phyloP scores from a whole-genome alignment of 768 basidiomycete species.

The Lactifluus hygrophoroides region DNA sequence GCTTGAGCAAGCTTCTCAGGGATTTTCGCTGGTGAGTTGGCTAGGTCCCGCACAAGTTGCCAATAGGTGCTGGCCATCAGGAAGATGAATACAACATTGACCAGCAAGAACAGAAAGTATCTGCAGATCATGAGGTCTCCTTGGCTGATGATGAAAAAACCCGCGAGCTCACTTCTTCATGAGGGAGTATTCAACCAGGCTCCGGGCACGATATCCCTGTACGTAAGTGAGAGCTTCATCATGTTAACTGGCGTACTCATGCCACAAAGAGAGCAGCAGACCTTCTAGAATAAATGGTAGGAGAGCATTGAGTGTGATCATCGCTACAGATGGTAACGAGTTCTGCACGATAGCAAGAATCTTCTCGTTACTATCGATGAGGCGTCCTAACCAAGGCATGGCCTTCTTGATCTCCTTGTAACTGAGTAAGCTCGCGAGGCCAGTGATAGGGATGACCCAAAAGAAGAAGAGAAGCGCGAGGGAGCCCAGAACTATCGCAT shows the following conservation, averaged over 20 bases:
- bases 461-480: constrained; percentile 75
- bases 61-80: constrained; percentile 86
- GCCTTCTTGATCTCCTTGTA: constrained; percentile 90
- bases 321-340: constrained; percentile 82
- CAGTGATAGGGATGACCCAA: constrained; percentile 89
- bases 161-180: constrained; percentile 67
- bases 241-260: background rate
- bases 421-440: constrained; percentile 78
- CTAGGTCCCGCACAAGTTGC: constrained; percentile 85
- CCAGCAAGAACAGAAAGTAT: constrained; percentile 87
- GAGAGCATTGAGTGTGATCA: constrained; percentile 83
- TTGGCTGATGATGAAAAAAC: constrained; percentile 7
- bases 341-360: constrained; percentile 89
- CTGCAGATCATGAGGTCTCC: constrained; percentile 32
- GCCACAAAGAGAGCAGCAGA: constrained; percentile 23
- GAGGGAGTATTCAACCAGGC: constrained; percentile 89
- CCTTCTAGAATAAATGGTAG: constrained; percentile 88
- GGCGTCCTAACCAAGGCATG: constrained; percentile 76
- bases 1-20: constrained; percentile 87
- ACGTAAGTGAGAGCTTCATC: constrained; percentile 61
- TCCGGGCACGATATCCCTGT: constrained; percentile 86
- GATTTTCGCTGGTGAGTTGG: constrained; percentile 88
- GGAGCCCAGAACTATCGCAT: constrained; percentile 57
- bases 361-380: constrained; percentile 76
- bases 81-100: constrained; percentile 94